Evolutionary conservation across 2,329 filamentous ascomycete genomes (phyloP).

Genomic region (Neurospora crassa): DNA sequence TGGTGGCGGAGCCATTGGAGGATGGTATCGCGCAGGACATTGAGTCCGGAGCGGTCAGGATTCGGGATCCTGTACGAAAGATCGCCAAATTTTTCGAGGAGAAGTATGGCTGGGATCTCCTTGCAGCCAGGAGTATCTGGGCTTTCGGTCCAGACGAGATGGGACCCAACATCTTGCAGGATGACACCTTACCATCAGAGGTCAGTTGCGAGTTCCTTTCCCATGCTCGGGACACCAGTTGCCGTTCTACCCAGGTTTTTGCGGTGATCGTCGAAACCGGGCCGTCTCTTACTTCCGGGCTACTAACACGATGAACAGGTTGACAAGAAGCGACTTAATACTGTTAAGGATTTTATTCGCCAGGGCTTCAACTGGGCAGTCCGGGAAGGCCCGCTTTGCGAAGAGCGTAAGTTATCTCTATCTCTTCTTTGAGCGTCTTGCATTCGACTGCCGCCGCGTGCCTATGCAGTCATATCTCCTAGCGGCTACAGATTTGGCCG

Average conservation of each 20-base stretch:
- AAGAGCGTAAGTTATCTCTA: slow-evolving; percentile 67
- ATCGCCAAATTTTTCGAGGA: slow-evolving; percentile 97
- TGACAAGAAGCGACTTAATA: slow-evolving; percentile 80
- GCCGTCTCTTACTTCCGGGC: slow-evolving; percentile 5
- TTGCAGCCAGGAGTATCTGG: slow-evolving; percentile 94
- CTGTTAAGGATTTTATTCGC: slow-evolving; percentile 82
- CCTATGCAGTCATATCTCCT: slow-evolving; percentile 4
- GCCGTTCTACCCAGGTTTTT: slow-evolving; percentile 9
- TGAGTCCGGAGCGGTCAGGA: slow-evolving; percentile 79
- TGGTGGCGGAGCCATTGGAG: slow-evolving; percentile 93
- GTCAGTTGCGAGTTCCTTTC: slow-evolving; percentile 32
- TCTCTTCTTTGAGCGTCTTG: slow-evolving; percentile 12
- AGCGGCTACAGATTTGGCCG: not conserved
- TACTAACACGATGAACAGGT: slow-evolving; percentile 40
- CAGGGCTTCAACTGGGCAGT: slow-evolving; percentile 97
- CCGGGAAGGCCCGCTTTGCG: slow-evolving; percentile 88
- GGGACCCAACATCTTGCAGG: slow-evolving; percentile 90
- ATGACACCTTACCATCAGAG: slow-evolving; percentile 89
- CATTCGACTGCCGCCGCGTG: slow-evolving; percentile 12
- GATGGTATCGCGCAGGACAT: slow-evolving; percentile 93
- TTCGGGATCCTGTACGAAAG: slow-evolving; percentile 84
- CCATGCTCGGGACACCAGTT: slow-evolving; percentile 1
- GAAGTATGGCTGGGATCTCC: slow-evolving; percentile 91
- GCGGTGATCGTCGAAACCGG: slow-evolving; percentile 8
- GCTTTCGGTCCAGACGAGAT: slow-evolving; percentile 94